Evolutionary conservation across 257 asterid species (phyloP).

Genomic region (Solanum tarijense): DNA sequence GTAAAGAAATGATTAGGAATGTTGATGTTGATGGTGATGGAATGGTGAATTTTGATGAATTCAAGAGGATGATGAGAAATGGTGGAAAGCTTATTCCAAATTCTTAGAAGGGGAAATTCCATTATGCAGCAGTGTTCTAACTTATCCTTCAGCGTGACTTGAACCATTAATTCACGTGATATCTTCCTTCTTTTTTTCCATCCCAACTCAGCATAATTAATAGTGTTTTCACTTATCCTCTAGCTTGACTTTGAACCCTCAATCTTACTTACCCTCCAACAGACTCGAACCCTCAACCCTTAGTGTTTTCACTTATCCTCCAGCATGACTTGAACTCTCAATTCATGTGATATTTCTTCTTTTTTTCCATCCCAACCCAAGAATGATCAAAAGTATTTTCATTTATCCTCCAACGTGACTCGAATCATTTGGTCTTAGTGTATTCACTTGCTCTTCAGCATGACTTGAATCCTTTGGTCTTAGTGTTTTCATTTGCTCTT

Average conservation of each 20-base stretch:
- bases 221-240: neutral
- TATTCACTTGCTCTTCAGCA: too few relatives aligned
- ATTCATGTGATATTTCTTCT: too few relatives aligned
- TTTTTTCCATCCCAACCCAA: neutral
- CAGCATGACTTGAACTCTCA: neutral
- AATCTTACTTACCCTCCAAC: too few relatives aligned
- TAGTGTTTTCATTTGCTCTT: too few relatives aligned
- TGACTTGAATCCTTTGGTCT: too few relatives aligned
- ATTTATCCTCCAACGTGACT: neutral
- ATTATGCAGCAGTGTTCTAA: neutral
- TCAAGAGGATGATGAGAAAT: slow-evolving; percentile 61
- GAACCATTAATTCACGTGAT: too few relatives aligned
- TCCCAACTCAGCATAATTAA: too few relatives aligned
- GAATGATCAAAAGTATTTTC: neutral
- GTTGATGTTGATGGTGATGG: slow-evolving; percentile 92
- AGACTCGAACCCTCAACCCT: neutral
- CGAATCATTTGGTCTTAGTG: too few relatives aligned
- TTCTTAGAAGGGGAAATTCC: neutral
- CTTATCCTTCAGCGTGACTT: neutral
- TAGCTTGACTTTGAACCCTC: too few relatives aligned
- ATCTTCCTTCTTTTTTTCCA: too few relatives aligned
- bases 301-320: neutral
- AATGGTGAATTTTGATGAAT: slow-evolving; percentile 69
- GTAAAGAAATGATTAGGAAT: slow-evolving; percentile 65
- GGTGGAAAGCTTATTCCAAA: slow-evolving; percentile 37